Evolutionary conservation across 345 rosid species (phyloP).

Genomic region (Linum usitatissimum): DNA sequence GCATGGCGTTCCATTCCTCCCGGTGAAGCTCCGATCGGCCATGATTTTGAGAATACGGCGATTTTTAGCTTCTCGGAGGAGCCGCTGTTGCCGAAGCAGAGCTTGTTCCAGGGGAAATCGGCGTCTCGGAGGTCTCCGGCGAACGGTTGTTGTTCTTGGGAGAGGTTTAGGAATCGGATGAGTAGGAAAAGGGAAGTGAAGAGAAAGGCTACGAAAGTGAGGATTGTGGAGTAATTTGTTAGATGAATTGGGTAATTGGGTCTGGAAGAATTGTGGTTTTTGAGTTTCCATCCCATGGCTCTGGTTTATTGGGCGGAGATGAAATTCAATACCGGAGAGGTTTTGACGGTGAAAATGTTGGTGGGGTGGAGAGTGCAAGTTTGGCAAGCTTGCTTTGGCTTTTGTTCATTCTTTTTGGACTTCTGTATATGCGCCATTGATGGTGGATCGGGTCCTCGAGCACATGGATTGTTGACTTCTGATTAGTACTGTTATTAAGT

Average conservation of each 20-base stretch:
- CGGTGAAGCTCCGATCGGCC: conserved; percentile 55
- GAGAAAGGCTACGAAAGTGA: conserved; percentile 22
- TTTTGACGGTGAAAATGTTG: neutral
- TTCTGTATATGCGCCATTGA: too few relatives aligned
- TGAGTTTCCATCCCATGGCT: conserved; percentile 32
- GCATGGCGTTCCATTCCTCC: conserved; percentile 84
- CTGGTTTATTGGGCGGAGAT: neutral
- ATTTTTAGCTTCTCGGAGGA: conserved; percentile 48
- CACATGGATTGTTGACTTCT: too few relatives aligned
- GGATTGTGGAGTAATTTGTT: conserved; percentile 23
- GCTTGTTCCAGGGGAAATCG: conserved; percentile 54
- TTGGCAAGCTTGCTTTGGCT: neutral
- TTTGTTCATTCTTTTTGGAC: neutral
- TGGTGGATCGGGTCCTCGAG: too few relatives aligned
- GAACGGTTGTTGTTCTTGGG: conserved; percentile 10
- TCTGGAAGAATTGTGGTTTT: conserved; percentile 28
- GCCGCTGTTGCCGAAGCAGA: conserved; percentile 40
- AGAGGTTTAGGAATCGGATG: neutral
- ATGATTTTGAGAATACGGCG: conserved; percentile 58
- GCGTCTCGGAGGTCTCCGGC: conserved; percentile 51
- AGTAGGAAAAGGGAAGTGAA: conserved; percentile 31
- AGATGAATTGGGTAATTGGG: conserved; percentile 17
- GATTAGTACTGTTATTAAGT: too few relatives aligned
- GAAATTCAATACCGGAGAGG: too few relatives aligned
- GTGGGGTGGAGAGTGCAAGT: neutral